Base-by-base conservation (phyloP, 768 basidiomycete species). In the Gymnopilus dilepis region DNA sequence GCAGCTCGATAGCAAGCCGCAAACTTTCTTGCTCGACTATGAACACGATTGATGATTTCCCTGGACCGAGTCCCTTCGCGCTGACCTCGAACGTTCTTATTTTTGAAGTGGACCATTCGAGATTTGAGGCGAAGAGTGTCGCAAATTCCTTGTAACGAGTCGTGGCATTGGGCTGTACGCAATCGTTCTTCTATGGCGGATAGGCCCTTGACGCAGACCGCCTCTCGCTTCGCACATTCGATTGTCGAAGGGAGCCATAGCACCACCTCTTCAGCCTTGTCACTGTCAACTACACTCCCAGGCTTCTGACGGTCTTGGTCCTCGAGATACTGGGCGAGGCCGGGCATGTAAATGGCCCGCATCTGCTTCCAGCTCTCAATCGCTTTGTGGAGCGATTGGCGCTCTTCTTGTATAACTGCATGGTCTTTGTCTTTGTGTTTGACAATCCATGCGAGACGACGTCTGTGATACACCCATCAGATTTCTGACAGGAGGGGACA, bases 51-150 rank as follows among this genome's bases (percentile, higher is more conserved):
- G 17, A 57, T 57, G 15, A 57, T 13, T 13, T 31, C 33, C 43
- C 56, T 19, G 9, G 56, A 57, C n/a, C 22, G 41, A 0, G 26
- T 28, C 2, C 56, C 56, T 11, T 57, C 56, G 3, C 56, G 21
- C 26, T 57, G 56, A 45, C 56, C 56, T 12, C 56, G 19, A 19
- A 57, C 22, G 21, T 57, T 57, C 28, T 45, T 57, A 24, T 57
- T 57, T 26, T 57, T 57, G 56, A 57, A 57, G 11, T 28, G 5
- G 8, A 57, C 38, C 38, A 57, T 41, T 6, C 41, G 41, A n/a
- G 21, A 42, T n/a, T 57, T 57, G 26, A 57, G 47, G 26, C 26
- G 47, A 4, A 50, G 26, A 8, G 47, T 50, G 26, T 50, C 22
- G 17, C 47, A 50, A 13, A 50, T 31, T 6, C 47, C 24, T 1